phyloP scores from a whole-genome alignment of 2,329 filamentous ascomycete genomes.

The Aaosphaeria arxii region DNA sequence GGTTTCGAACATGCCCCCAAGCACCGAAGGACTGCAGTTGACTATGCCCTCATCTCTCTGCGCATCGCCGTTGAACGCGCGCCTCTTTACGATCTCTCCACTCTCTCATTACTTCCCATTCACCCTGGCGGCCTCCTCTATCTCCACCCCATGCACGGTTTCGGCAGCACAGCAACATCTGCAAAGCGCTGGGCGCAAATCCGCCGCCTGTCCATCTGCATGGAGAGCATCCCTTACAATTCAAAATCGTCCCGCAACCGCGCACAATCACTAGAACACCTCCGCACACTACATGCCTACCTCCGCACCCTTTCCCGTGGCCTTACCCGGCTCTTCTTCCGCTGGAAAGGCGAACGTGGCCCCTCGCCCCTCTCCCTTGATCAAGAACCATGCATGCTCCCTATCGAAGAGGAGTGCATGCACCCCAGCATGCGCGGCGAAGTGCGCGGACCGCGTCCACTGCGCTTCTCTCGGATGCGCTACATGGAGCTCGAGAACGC shows the following conservation, averaged over 20 bases:
- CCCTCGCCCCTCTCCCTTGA: conserved; percentile 71
- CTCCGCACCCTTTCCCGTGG: conserved; percentile 65
- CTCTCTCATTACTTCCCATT: conserved; percentile 69
- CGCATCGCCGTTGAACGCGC: conserved; percentile 78
- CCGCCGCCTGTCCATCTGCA: conserved; percentile 67
- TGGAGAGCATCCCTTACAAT: conserved; percentile 62
- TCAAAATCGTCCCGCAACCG: conserved; percentile 55
- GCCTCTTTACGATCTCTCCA: conserved; percentile 62
- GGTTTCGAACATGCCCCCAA: conserved; percentile 64
- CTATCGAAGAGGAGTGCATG: conserved; percentile 39
- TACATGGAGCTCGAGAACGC: conserved; percentile 71
- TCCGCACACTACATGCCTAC: conserved; percentile 71
- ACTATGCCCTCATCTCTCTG: conserved; percentile 84
- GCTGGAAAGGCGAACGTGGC: conserved; percentile 71
- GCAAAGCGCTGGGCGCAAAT: conserved; percentile 75
- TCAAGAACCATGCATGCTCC: conserved; percentile 66
- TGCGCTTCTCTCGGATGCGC: conserved; percentile 64
- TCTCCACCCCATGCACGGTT: conserved; percentile 69
- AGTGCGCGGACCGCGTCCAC: conserved; percentile 39
- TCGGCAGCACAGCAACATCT: conserved; percentile 71
- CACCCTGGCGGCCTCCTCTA: conserved; percentile 76
- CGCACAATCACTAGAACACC: conserved; percentile 63
- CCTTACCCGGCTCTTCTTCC: conserved; percentile 71
- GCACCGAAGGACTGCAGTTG: conserved; percentile 74
- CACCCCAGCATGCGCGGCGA: conserved; percentile 31